Percentiles rank a stretch among this genome's conserved stretches.
These are phyloP conservation scores for Fusarium graminum DNA, from an alignment of 2,329 filamentous ascomycete genomes.

Conservation along the genomic window DNA sequence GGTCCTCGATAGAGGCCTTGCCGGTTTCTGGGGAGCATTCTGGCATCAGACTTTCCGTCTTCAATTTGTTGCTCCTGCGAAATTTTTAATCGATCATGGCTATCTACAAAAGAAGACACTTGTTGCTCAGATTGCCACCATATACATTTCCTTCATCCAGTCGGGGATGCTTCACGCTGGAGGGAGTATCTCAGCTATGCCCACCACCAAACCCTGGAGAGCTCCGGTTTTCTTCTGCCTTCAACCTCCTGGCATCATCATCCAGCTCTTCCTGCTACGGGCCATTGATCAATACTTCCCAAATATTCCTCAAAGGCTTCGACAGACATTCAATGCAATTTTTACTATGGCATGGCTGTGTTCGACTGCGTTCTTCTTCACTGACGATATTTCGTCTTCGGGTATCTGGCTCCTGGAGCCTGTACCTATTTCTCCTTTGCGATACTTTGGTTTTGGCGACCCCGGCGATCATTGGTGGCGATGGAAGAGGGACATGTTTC, in stretches of 20 bases:
- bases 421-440: constrained; percentile 79
- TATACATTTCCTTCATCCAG: constrained; percentile 67
- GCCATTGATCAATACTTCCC: constrained; percentile 55
- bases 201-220: constrained; percentile 62
- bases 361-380: constrained; percentile 72
- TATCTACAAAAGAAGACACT: constrained; percentile 54
- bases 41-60: constrained; percentile 94
- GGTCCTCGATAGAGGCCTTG: constrained; percentile 77
- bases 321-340: constrained; percentile 69
- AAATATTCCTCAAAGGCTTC: constrained; percentile 59
- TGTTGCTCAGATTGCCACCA: constrained; percentile 45
- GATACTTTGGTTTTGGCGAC: constrained; percentile 73
- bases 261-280: constrained; percentile 64
- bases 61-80: constrained; percentile 73
- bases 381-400: constrained; percentile 79
- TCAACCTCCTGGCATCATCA: constrained; percentile 73
- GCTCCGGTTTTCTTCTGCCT: constrained; percentile 78
- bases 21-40: constrained; percentile 85
- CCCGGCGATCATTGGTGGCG: constrained; percentile 75
- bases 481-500: constrained; percentile 68
- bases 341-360: constrained; percentile 77
- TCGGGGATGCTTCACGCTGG: constrained; percentile 78
- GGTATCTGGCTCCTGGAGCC: constrained; percentile 87
- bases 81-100: constrained; percentile 59
- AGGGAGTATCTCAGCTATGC: constrained; percentile 76